A percentile compares a stretch with the other conserved stretches of the same genome.
Evolutionary conservation across 352 stramenopile genomes (phyloP).

Genomic region (Elongisporangium undulatum): DNA sequence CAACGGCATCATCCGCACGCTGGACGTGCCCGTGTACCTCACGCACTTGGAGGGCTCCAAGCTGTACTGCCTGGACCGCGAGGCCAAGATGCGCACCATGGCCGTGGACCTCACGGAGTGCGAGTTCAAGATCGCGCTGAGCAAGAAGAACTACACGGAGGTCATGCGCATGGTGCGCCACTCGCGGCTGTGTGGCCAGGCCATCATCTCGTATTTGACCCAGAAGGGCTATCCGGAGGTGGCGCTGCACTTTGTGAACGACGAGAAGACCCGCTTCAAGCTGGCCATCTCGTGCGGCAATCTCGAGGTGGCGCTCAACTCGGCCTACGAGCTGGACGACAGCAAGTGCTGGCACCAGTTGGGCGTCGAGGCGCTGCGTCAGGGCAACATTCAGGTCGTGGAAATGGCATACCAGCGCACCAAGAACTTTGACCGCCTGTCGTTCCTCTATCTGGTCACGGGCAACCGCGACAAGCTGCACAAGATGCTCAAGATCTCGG

Average conservation of each 20-base stretch:
- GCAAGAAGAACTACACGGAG: conserved; percentile 95
- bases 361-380: conserved; percentile 94
- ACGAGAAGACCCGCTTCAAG: conserved; percentile 98
- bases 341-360: conserved; percentile 97
- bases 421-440: conserved; percentile 99
- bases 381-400: conserved; percentile 99
- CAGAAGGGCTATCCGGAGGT: conserved; percentile 99
- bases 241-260: conserved; percentile 98
- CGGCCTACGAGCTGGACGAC: conserved; percentile 94
- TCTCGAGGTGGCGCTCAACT: conserved; percentile 97
- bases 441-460: conserved; percentile 98
- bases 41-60: conserved; percentile 94
- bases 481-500: conserved; percentile 99
- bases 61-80: conserved; percentile 96
- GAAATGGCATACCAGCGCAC: conserved; percentile 99
- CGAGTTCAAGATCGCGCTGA: conserved; percentile 97
- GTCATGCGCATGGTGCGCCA: conserved; percentile 99
- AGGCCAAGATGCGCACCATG: conserved; percentile 95
- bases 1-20: conserved; percentile 97
- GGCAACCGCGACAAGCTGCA: conserved; percentile 98
- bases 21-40: conserved; percentile 98
- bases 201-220: conserved; percentile 99
- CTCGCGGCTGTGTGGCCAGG: conserved; percentile 95
- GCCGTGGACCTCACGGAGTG: conserved; percentile 98
- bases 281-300: conserved; percentile 98